Evolutionary conservation across 352 stramenopile species (phyloP), one percentile per base, ranked within the genome.

Genomic region (Phytophthora ohioensis): DNA sequence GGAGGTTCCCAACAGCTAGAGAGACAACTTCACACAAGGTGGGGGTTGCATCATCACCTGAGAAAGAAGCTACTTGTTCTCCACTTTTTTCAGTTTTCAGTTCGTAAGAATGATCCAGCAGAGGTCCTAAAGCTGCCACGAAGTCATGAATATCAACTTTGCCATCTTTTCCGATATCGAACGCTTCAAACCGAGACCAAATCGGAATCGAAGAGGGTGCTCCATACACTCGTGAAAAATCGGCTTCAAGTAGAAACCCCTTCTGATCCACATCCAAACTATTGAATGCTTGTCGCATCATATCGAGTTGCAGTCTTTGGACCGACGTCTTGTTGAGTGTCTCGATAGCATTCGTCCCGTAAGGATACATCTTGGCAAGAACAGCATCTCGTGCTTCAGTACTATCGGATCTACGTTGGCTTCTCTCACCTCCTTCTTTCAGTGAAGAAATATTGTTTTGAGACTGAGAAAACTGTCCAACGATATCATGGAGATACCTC

Each of bases 281-380:
- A 2, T 78, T 64, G 34, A 91, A 91, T 0, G 58, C 58, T 6
- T 39, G 34, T 5, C 67, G 65, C 41, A 90, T 87, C 82, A 88
- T 90, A 3, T 76, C 68, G 0, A 91, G 51, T 21, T 92, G 85
- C 1, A 32, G 36, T 31, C 72, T 65, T 49, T 92, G 85, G 0
- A 81, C 66, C 1, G 57, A 34, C 0, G 79, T 79, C 46, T 83
- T 80, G 45, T 69, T 85, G 67, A 92, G 91, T 4, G 67, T 78
- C 9, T 88, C 83, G 10, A 85, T 11, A 0, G 73, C 77, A 42
- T 86, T 93, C 38, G 71, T 78, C 1, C 81, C 82, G 42, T 93
- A 91, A 0, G 81, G 82, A 73, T 91, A 91, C 76, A 90, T 79
- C 34, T 87, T 87, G 3, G 68, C 41, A 13, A 78, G n/a, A 3